phyloP scores from a whole-genome alignment of 2,329 filamentous ascomycete genomes.

The Lachnellula subtilissima region DNA sequence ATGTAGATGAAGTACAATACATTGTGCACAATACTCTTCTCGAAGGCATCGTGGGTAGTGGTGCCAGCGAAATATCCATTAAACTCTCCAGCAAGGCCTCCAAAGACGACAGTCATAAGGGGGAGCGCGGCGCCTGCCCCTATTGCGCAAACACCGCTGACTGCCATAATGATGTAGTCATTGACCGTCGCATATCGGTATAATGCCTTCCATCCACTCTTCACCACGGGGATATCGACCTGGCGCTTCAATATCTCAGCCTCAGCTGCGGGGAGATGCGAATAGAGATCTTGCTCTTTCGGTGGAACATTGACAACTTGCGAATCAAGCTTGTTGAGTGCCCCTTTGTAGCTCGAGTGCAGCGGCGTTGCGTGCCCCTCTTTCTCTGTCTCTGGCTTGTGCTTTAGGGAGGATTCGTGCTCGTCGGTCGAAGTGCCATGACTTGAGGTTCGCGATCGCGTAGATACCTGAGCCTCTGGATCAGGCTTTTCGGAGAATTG shows the following conservation, averaged over 20 bases:
- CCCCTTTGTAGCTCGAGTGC: conserved; percentile 55
- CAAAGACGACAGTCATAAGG: conserved; percentile 61
- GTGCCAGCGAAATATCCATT: conserved; percentile 49
- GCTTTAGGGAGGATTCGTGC: conserved; percentile 8
- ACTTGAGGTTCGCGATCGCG: conserved; percentile 17
- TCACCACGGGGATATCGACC: conserved; percentile 58
- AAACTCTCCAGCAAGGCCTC: conserved; percentile 69
- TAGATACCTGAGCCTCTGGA: conserved; percentile 1
- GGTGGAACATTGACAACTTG: conserved; percentile 29
- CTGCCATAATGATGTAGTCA: conserved; percentile 46
- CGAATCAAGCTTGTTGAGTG: conserved; percentile 39
- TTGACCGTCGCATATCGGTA: conserved; percentile 51
- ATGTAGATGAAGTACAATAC: conserved; percentile 85
- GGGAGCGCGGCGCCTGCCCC: conserved; percentile 56
- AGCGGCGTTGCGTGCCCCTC: conserved; percentile 46
- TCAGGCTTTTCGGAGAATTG: conserved; percentile 24
- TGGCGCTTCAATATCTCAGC: conserved; percentile 64
- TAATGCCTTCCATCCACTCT: conserved; percentile 57
- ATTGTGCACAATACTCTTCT: conserved; percentile 52
- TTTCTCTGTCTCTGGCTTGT: conserved; percentile 12
- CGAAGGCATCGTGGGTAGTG: conserved; percentile 52
- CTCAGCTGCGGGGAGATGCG: conserved; percentile 61
- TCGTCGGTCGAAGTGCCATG: conserved; percentile 22
- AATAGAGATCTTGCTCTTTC: conserved; percentile 48
- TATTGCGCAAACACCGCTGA: conserved; percentile 51